Evolutionary conservation across 2,329 filamentous ascomycete genomes (phyloP).

Genomic region (Aspergillus sp.): DNA sequence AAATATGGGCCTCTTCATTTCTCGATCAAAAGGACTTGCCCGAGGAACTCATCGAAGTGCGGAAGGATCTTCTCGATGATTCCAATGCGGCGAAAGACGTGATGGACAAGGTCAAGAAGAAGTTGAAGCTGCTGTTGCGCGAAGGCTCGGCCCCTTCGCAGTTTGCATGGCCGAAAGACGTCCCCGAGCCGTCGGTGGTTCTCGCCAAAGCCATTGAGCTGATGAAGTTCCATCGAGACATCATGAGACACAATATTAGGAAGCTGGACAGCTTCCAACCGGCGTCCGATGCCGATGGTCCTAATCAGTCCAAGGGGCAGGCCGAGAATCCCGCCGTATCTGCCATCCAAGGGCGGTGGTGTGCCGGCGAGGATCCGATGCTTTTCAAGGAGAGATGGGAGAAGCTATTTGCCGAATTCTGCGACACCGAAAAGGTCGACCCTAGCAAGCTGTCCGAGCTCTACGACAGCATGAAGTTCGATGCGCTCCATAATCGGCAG

Average conservation of each 20-base stretch:
- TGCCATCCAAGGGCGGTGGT: constrained; percentile 84
- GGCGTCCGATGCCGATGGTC: background rate
- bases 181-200: constrained; percentile 88
- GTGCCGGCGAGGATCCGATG: constrained; percentile 87
- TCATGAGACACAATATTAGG: constrained; percentile 90
- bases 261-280: constrained; percentile 55
- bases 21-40: constrained; percentile 76
- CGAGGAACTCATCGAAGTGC: constrained; percentile 76
- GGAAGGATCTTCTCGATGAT: constrained; percentile 91
- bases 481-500: constrained; percentile 89
- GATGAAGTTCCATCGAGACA: constrained; percentile 92
- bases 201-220: constrained; percentile 85
- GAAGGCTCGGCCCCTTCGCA: constrained; percentile 91
- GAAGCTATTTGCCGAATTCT: constrained; percentile 94
- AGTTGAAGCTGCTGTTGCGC: constrained; percentile 82
- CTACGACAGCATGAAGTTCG: constrained; percentile 99
- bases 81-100: constrained; percentile 98
- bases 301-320: constrained; percentile 8
- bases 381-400: constrained; percentile 97
- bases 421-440: constrained; percentile 93
- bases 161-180: constrained; percentile 91
- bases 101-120: constrained; percentile 99
- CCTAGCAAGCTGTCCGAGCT: constrained; percentile 97
- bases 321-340: constrained; percentile 46
- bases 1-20: constrained; percentile 90